phyloP scores from a whole-genome alignment of 805 yeast genomes.

The Monosporozyma solicola region DNA sequence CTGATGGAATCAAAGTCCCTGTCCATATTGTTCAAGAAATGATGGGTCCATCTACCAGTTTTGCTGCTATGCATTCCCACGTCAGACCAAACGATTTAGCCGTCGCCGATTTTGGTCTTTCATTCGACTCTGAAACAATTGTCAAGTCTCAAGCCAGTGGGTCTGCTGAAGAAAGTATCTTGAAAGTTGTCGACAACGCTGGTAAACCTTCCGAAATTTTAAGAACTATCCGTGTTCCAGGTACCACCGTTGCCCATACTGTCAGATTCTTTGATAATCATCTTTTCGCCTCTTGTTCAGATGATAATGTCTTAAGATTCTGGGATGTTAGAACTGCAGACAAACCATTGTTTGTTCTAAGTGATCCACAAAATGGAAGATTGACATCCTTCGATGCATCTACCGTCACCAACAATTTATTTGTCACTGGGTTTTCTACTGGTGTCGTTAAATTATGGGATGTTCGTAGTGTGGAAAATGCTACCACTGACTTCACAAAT shows the following conservation, averaged over 20 bases:
- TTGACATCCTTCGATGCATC: conserved; percentile 24
- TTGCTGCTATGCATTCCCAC: conserved; percentile 24
- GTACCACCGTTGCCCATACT: conserved; percentile 24
- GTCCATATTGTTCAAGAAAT: conserved; percentile 27
- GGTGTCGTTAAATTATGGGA: conserved; percentile 31
- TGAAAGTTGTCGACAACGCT: conserved; percentile 26
- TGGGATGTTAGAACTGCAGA: conserved; percentile 27
- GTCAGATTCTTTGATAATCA: conserved; percentile 27
- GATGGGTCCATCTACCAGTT: conserved; percentile 27
- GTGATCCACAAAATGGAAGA: conserved; percentile 23
- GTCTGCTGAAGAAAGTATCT: conserved; percentile 22
- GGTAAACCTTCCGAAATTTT: conserved; percentile 25
- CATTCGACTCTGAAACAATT: conserved; percentile 19
- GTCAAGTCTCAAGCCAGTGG: conserved; percentile 26
- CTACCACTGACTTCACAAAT: conserved; percentile 17
- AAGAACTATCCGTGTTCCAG: conserved; percentile 22
- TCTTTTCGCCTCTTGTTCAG: conserved; percentile 26
- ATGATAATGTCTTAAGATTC: conserved; percentile 25
- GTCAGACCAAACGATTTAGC: conserved; percentile 16
- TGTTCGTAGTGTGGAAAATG: conserved; percentile 23
- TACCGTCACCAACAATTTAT: conserved; percentile 20
- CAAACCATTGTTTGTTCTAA: conserved; percentile 18
- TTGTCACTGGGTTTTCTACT: conserved; percentile 26
- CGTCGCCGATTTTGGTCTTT: conserved; percentile 24
- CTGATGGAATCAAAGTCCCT: conserved; percentile 24